Conservation (phyloP, 208 protist species). For the Leishmania amazonensis region DNA sequence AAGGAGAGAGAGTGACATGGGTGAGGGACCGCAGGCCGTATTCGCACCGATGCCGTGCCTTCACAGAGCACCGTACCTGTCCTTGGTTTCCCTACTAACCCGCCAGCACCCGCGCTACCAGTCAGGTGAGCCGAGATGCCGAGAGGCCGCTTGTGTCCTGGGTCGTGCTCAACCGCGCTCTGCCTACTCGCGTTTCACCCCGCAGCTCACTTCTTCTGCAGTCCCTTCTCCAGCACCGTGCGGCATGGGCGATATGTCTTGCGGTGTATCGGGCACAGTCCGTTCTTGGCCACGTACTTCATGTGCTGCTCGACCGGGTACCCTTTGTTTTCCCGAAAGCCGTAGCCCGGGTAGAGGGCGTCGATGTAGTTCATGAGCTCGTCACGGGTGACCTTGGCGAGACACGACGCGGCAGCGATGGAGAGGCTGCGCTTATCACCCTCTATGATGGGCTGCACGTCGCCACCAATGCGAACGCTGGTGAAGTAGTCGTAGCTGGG, state of each 20-base stretch:
- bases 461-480: constrained; percentile 57
- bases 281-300: constrained; percentile 63
- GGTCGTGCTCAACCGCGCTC: not conserved
- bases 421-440: constrained; percentile 87
- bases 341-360: constrained; percentile 77
- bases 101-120: not conserved
- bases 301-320: constrained; percentile 92
- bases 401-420: constrained; percentile 87
- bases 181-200: not conserved
- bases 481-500: constrained; percentile 70
- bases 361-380: constrained; percentile 86
- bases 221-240: constrained; percentile 42
- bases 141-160: not conserved
- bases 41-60: not conserved
- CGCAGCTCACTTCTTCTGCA: constrained; percentile 24
- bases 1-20: not conserved
- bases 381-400: constrained; percentile 89
- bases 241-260: constrained; percentile 82
- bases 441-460: constrained; percentile 84
- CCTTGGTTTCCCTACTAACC: not conserved
- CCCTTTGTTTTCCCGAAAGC: constrained; percentile 83
- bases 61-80: not conserved
- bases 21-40: not conserved
- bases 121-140: not conserved
- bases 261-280: constrained; percentile 80